A percentile compares a stretch with the other conserved stretches of the same genome.
phyloP scores from a whole-genome alignment of 140 eudicot species.

The Ambrosia hybrid region DNA sequence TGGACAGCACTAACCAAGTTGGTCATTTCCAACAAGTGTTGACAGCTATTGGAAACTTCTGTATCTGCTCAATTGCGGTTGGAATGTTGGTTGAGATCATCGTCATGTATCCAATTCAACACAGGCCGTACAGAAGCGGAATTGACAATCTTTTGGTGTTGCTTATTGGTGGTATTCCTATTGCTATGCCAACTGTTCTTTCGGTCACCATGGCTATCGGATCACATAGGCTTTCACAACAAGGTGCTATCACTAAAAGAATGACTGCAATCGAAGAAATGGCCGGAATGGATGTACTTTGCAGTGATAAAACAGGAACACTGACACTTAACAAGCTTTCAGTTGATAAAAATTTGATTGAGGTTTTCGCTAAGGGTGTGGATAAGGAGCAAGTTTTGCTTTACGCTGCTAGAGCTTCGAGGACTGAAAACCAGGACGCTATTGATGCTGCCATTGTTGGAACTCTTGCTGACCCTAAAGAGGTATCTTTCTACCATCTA shows the following conservation, averaged over 20 bases:
- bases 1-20: conserved; percentile 49
- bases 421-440: conserved; percentile 77
- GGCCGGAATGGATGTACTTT: conserved; percentile 96
- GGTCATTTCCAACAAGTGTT: conserved; percentile 55
- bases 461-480: conserved; percentile 78
- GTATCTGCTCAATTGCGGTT: conserved; percentile 47
- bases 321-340: conserved; percentile 73
- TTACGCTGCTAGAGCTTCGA: conserved; percentile 73
- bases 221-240: conserved; percentile 86
- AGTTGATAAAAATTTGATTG: conserved; percentile 65
- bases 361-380: conserved; percentile 70
- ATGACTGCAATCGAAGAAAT: conserved; percentile 97
- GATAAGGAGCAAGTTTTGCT: conserved; percentile 67
- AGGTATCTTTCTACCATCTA: conserved; percentile 34
- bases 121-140: conserved; percentile 43
- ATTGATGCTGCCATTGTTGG: conserved; percentile 87
- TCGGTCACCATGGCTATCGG: conserved; percentile 98
- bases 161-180: conserved; percentile 70
- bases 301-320: conserved; percentile 94
- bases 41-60: conserved; percentile 53
- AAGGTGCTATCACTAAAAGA: conserved; percentile 89
- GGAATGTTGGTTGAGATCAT: conserved; percentile 49
- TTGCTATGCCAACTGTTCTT: conserved; percentile 92
- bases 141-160: conserved; percentile 52
- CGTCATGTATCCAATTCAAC: conserved; percentile 56